These are phyloP conservation scores for Arthroderma uncinatum DNA, from an alignment of 2,329 filamentous ascomycete genomes.

Conservation along the genomic window DNA sequence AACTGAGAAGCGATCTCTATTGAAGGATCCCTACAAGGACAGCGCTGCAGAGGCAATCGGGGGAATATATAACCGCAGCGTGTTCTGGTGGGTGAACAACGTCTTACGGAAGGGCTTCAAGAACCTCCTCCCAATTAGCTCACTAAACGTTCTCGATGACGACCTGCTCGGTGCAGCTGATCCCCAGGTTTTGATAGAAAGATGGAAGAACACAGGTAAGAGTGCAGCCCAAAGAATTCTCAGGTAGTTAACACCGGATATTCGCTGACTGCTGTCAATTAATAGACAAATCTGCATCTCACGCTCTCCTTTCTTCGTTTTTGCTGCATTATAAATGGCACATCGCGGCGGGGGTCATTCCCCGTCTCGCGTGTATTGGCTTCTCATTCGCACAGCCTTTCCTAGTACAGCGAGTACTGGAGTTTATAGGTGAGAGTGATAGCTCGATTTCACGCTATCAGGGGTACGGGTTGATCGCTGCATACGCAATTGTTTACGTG, in stretches of 20 bases:
- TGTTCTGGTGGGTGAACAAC: background rate
- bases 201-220: too few relatives aligned
- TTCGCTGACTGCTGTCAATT: too few relatives aligned
- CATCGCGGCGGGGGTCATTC: background rate
- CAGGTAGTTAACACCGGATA: too few relatives aligned
- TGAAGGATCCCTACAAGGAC: background rate
- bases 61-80: background rate
- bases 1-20: background rate
- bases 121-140: slow-evolving; percentile 18
- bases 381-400: slow-evolving; percentile 22
- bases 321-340: background rate
- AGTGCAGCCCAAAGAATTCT: too few relatives aligned
- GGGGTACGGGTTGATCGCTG: slow-evolving; percentile 20
- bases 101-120: background rate
- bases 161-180: slow-evolving; percentile 1
- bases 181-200: too few relatives aligned
- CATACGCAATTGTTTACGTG: slow-evolving; percentile 15
- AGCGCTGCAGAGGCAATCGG: background rate
- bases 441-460: slow-evolving; percentile 12
- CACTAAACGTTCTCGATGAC: slow-evolving; percentile 22
- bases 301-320: too few relatives aligned
- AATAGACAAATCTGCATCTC: too few relatives aligned
- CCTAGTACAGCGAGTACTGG: slow-evolving; percentile 19
- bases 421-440: slow-evolving; percentile 13
- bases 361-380: slow-evolving; percentile 19